Evolutionary conservation across 2,329 filamentous ascomycete genomes (phyloP).

Genomic region (Ceratocystis diversiconidia): DNA sequence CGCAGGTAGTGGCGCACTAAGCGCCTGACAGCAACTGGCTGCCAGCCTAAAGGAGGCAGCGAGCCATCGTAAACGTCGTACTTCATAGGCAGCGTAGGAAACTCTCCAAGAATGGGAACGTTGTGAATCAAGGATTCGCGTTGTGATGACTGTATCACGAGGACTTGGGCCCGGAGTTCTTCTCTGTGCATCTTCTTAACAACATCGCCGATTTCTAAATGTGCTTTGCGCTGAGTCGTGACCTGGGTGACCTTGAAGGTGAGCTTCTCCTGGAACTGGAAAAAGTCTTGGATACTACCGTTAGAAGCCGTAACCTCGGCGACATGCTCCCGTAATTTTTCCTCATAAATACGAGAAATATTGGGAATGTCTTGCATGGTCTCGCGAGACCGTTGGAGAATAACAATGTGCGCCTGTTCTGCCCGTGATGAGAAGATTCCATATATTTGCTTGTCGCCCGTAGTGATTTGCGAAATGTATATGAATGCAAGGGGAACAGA

Average conservation of each 20-base stretch:
- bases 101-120: slow-evolving; percentile 67
- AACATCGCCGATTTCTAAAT: slow-evolving; percentile 74
- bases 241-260: slow-evolving; percentile 79
- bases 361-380: slow-evolving; percentile 73
- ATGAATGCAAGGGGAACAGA: slow-evolving; percentile 65
- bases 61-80: slow-evolving; percentile 75
- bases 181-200: slow-evolving; percentile 85
- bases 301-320: slow-evolving; percentile 53
- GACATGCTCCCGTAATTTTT: slow-evolving; percentile 52
- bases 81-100: slow-evolving; percentile 68
- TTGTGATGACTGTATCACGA: slow-evolving; percentile 85
- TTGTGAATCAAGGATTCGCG: slow-evolving; percentile 69
- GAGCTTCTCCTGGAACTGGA: slow-evolving; percentile 74
- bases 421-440: slow-evolving; percentile 77
- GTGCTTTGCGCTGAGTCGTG: slow-evolving; percentile 75
- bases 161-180: slow-evolving; percentile 62
- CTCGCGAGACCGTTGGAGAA: slow-evolving; percentile 73
- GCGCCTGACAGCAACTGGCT: slow-evolving; percentile 71
- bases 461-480: slow-evolving; percentile 82
- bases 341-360: slow-evolving; percentile 72
- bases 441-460: slow-evolving; percentile 85
- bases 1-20: slow-evolving; percentile 82
- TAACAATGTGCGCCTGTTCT: slow-evolving; percentile 68
- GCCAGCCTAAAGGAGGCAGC: slow-evolving; percentile 86
- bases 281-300: slow-evolving; percentile 53